Conservation (phyloP, 768 basidiomycete species). For the Pleurotus salmoneostramineus region DNA sequence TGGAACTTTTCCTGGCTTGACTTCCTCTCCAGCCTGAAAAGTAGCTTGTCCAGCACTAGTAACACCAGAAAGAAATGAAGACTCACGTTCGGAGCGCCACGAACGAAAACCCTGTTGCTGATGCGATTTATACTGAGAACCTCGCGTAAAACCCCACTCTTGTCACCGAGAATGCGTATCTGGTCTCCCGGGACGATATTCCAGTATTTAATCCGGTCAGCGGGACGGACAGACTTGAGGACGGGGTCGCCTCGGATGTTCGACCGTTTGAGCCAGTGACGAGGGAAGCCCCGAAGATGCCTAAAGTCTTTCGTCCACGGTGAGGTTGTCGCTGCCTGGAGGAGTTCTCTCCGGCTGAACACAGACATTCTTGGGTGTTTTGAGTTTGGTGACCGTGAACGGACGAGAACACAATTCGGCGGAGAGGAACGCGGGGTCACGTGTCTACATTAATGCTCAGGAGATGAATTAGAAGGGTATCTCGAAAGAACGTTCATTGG, state of each 20-base stretch:
- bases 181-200: constrained; percentile 85
- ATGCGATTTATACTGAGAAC: constrained; percentile 72
- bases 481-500: not conserved
- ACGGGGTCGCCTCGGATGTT: constrained; percentile 37
- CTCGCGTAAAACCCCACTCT: constrained; percentile 55
- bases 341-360: constrained; percentile 24
- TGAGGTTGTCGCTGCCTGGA: constrained; percentile 43
- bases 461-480: not conserved
- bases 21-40: constrained; percentile 16
- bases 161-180: constrained; percentile 67
- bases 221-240: constrained; percentile 53
- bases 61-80: not conserved
- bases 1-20: constrained; percentile 23
- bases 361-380: not conserved
- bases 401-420: not conserved
- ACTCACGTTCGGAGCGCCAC: constrained; percentile 33
- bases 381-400: not conserved
- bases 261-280: constrained; percentile 41
- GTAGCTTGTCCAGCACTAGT: not conserved
- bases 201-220: constrained; percentile 81
- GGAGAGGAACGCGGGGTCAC: not conserved
- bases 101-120: constrained; percentile 63
- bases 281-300: constrained; percentile 61
- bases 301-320: constrained; percentile 66
- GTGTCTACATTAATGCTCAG: not conserved